phyloP scores from a whole-genome alignment of 306 rosid species.

The Amphicarpaea edgeworthii region DNA sequence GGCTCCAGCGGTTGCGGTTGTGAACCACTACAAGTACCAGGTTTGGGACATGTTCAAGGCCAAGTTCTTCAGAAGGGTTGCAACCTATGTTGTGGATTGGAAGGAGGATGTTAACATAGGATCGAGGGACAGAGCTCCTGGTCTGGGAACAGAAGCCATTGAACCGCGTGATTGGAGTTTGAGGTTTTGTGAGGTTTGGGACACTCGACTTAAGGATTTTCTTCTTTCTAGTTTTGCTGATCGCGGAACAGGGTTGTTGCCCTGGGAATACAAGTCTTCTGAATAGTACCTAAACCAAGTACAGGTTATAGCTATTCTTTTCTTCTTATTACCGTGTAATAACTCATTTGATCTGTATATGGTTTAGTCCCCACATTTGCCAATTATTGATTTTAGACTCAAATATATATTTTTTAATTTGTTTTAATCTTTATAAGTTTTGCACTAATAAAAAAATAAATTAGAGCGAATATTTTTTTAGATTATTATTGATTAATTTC shows the following conservation, averaged over 20 bases:
- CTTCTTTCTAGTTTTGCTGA: conserved; percentile 61
- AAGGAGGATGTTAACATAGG: conserved; percentile 69
- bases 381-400: no score
- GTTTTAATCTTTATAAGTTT: no score
- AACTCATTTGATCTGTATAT: no score
- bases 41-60: conserved; percentile 81
- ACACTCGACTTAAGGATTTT: conserved; percentile 72
- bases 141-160: conserved; percentile 74
- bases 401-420: no score
- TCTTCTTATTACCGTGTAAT: background rate
- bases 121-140: conserved; percentile 86
- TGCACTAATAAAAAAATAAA: no score
- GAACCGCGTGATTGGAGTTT: conserved; percentile 75
- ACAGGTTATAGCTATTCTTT: background rate
- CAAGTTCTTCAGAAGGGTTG: conserved; percentile 81
- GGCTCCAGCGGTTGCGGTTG: conserved; percentile 44
- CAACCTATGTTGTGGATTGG: conserved; percentile 92
- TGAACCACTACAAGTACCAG: conserved; percentile 89
- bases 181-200: conserved; percentile 82
- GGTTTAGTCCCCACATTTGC: background rate
- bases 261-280: conserved; percentile 69
- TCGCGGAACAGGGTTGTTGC: conserved; percentile 63
- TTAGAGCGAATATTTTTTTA: no score
- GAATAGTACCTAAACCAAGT: background rate
- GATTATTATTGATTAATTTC: no score